Evolutionary conservation across 129 eudicot species (phyloP).

Genomic region (Smallanthus sonchifolius): DNA sequence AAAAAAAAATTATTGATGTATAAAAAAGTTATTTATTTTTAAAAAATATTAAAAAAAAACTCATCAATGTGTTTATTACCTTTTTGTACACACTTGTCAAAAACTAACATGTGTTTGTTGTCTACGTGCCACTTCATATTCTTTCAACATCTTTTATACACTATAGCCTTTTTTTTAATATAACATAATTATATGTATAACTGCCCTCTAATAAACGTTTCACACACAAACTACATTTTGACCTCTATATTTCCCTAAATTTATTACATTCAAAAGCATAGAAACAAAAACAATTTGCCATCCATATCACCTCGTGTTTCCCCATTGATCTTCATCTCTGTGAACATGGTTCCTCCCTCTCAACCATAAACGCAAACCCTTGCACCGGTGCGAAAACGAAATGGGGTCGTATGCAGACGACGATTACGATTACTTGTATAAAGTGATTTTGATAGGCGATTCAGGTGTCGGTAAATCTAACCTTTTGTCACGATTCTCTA

Average conservation of each 20-base stretch:
- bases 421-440: conserved; percentile 33
- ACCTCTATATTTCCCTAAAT: conserved; percentile 20
- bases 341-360: neutral
- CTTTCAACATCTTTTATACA: too few species aligned
- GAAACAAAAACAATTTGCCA: neutral
- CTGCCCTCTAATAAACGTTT: neutral
- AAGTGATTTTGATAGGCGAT: conserved; percentile 33
- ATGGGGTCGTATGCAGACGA: conserved; percentile 30
- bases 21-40: too few species aligned
- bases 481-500: conserved; percentile 31
- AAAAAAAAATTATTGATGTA: too few species aligned
- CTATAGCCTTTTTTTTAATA: too few species aligned
- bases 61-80: too few species aligned
- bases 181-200: too few species aligned
- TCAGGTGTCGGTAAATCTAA: conserved; percentile 39
- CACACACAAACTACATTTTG: neutral
- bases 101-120: too few species aligned
- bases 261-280: conserved; percentile 12
- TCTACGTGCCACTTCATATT: too few species aligned
- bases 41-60: too few species aligned
- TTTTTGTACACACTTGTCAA: too few species aligned
- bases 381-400: conserved; percentile 13
- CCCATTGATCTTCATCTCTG: conserved; percentile 9
- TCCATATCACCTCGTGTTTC: conserved; percentile 7
- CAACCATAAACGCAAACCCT: conserved; percentile 19